Percentiles rank a stretch among this genome's conserved stretches.
Evolutionary conservation across 2,329 filamentous ascomycete genomes (phyloP).

Genomic region (Colletotrichum tropicicola): DNA sequence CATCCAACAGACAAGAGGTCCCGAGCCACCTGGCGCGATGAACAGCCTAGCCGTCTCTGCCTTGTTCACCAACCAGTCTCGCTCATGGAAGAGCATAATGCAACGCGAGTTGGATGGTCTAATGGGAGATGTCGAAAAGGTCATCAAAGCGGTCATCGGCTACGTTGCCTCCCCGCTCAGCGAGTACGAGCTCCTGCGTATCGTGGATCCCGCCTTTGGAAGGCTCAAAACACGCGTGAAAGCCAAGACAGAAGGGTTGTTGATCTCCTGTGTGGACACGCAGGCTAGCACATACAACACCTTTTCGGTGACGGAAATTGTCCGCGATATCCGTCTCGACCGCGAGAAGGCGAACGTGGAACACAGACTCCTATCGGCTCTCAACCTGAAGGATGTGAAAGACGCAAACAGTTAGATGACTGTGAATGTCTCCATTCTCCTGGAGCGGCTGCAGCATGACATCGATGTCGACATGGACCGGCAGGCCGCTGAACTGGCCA

Average conservation of each 20-base stretch:
- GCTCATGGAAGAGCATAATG: neutral
- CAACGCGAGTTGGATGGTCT: neutral
- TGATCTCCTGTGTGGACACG: neutral
- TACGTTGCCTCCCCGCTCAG: neutral
- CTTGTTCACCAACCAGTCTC: neutral
- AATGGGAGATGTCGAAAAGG: neutral
- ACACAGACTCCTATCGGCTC: neutral
- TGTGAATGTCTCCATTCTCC: neutral
- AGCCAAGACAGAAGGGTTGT: neutral
- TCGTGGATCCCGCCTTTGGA: neutral
- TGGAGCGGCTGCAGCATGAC: neutral
- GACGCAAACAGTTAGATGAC: no score
- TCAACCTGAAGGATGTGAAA: neutral
- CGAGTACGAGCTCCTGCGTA: neutral
- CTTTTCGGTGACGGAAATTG: neutral
- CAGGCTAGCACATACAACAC: neutral
- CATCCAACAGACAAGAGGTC: neutral
- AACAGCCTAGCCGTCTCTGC: neutral
- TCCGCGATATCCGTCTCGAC: neutral
- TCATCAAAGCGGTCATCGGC: neutral
- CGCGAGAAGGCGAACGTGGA: neutral
- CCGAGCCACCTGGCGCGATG: neutral
- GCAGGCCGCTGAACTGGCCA: neutral
- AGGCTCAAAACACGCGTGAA: neutral
- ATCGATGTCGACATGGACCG: neutral